Evolutionary conservation across 2,329 filamentous ascomycete species (phyloP).

Genomic region (Fusarium abutilonis): DNA sequence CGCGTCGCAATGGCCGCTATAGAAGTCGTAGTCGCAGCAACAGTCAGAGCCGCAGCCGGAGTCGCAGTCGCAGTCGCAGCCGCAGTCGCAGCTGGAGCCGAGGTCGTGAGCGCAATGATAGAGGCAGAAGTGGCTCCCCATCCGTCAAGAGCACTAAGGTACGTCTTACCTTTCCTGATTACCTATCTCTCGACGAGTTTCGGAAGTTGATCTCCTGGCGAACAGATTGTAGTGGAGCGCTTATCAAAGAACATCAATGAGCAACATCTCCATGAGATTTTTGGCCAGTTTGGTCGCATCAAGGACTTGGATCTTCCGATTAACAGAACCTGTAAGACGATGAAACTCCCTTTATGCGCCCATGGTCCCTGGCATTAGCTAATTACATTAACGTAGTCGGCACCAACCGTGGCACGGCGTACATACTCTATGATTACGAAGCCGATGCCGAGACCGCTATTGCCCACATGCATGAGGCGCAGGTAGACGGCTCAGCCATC

Average conservation of each 20-base stretch:
- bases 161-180: slow-evolving; percentile 21
- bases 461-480: slow-evolving; percentile 97
- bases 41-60: slow-evolving; percentile 32
- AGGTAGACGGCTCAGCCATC: slow-evolving; percentile 83
- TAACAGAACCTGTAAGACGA: slow-evolving; percentile 78
- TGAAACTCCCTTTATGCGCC: slow-evolving; percentile 3
- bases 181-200: neutral
- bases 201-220: slow-evolving; percentile 19
- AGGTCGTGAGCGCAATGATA: slow-evolving; percentile 49
- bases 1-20: slow-evolving; percentile 50
- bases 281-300: slow-evolving; percentile 86
- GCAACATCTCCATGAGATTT: slow-evolving; percentile 89
- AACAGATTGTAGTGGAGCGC: slow-evolving; percentile 92
- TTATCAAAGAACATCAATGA: slow-evolving; percentile 95
- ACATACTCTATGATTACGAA: slow-evolving; percentile 83
- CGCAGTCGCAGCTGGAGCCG: slow-evolving; percentile 48
- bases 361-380: slow-evolving; percentile 20
- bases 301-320: slow-evolving; percentile 89
- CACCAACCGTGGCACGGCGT: slow-evolving; percentile 91
- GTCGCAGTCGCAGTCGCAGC: slow-evolving; percentile 47
- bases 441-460: slow-evolving; percentile 87
- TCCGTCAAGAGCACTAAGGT: slow-evolving; percentile 64
- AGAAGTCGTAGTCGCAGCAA: slow-evolving; percentile 41
- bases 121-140: slow-evolving; percentile 53
- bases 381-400: slow-evolving; percentile 65